Conservation (phyloP, 805 yeast genomes). For the Saccharomycopsis fodiens region DNA sequence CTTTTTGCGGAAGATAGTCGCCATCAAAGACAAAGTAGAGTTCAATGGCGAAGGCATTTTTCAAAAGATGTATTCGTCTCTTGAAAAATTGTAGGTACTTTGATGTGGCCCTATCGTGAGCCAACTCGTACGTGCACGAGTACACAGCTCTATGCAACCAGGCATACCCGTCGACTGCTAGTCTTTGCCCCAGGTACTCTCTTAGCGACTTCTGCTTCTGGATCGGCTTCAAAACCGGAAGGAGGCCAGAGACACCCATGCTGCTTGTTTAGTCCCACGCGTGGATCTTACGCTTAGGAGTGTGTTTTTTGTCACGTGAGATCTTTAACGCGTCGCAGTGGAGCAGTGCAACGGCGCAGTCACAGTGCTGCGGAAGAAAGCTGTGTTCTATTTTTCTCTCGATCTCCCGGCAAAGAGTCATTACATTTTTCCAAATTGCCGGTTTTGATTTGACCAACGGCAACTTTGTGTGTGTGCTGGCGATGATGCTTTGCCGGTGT, state of each 20-base stretch:
- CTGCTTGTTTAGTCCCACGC: too few species aligned
- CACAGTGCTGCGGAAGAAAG: too few species aligned
- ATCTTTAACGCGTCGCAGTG: too few species aligned
- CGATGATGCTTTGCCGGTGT: too few species aligned
- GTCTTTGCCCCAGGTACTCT: constrained; percentile 59
- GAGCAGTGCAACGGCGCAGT: too few species aligned
- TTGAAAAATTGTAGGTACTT: constrained; percentile 63
- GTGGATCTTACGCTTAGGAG: too few species aligned
- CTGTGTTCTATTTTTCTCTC: too few species aligned
- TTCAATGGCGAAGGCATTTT: constrained; percentile 52
- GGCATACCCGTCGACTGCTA: constrained; percentile 94
- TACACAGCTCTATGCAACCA: constrained; percentile 90
- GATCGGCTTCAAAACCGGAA: constrained; percentile 70
- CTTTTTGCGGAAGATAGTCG: constrained; percentile 72
- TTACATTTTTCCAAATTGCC: too few species aligned
- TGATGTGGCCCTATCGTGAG: constrained; percentile 61
- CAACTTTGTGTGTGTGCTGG: too few species aligned
- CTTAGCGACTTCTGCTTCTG: constrained; percentile 53
- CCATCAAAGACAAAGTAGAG: constrained; percentile 95
- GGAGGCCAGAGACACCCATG: constrained; percentile 85
- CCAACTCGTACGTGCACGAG: constrained; percentile 78
- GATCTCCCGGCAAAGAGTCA: too few species aligned
- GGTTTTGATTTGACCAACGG: too few species aligned
- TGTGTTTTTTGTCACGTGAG: too few species aligned
- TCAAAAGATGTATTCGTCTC: constrained; percentile 58